These are phyloP conservation scores for Suhomyces taliae DNA, from an alignment of 1,139 yeast species.

Conservation along the genomic window DNA sequence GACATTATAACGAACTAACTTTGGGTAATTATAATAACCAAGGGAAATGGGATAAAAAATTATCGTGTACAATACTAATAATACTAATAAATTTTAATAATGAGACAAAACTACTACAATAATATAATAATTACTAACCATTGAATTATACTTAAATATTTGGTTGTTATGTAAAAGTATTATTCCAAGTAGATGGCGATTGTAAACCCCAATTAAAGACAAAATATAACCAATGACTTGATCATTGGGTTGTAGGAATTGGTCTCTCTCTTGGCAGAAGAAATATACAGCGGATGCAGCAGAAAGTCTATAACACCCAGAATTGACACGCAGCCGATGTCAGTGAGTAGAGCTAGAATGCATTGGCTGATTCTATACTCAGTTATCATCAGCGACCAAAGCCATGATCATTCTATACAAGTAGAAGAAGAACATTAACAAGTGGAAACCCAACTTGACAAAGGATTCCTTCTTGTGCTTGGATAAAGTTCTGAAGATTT, in stretches of 20 bases:
- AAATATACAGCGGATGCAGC: background rate
- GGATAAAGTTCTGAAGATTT: conserved; percentile 90
- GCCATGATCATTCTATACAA: conserved; percentile 97
- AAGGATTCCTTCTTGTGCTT: conserved; percentile 93
- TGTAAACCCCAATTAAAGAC: too few relatives aligned
- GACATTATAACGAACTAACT: background rate
- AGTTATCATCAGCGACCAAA: conserved; percentile 65
- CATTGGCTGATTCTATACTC: conserved; percentile 4
- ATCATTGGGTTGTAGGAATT: background rate
- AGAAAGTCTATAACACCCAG: background rate
- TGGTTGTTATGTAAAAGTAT: background rate
- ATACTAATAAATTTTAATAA: too few relatives aligned
- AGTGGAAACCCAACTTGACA: conserved; percentile 86
- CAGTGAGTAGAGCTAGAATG: background rate
- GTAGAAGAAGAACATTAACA: conserved; percentile 91
- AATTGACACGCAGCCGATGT: background rate
- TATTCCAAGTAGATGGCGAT: too few relatives aligned
- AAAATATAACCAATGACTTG: background rate
- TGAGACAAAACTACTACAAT: background rate
- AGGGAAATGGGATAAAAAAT: too few relatives aligned
- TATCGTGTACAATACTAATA: too few relatives aligned
- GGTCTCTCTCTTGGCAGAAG: background rate
- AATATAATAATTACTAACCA: background rate
- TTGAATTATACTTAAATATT: background rate
- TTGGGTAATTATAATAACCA: background rate